phyloP scores from a whole-genome alignment of 129 eudicot species.

The Gnaphalium uliginosum region DNA sequence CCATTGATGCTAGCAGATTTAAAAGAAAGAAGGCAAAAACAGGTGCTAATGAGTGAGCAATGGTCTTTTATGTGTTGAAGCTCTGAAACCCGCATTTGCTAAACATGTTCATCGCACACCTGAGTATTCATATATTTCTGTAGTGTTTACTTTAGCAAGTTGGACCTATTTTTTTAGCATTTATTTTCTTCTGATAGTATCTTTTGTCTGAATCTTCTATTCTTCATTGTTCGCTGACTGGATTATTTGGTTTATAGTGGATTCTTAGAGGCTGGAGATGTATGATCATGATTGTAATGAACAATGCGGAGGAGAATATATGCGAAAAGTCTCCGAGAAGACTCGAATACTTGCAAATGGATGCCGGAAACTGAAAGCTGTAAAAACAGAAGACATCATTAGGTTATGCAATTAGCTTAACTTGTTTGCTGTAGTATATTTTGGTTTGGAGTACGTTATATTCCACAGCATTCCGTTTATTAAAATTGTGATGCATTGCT shows the following conservation, averaged over 20 bases:
- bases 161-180: too few relatives aligned
- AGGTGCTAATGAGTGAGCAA: conserved; percentile 28
- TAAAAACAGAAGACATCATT: not conserved
- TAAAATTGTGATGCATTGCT: too few relatives aligned
- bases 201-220: not conserved
- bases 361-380: not conserved
- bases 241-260: not conserved
- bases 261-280: conserved; percentile 9
- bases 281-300: not conserved
- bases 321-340: not conserved
- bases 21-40: conserved; percentile 30
- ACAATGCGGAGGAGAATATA: not conserved
- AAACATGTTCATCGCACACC: not conserved
- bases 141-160: too few relatives aligned
- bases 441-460: conserved; percentile 11
- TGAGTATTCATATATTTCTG: not conserved
- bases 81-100: not conserved
- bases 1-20: conserved; percentile 34
- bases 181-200: too few relatives aligned
- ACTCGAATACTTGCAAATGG: not conserved
- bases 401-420: not conserved
- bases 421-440: not conserved
- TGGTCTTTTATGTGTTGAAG: not conserved
- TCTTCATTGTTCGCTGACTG: not conserved
- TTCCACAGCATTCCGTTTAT: not conserved